Evolutionary conservation across 768 basidiomycete species (phyloP), one percentile per base, ranked within the genome.

Genomic region (Dentipellis fragilis): DNA sequence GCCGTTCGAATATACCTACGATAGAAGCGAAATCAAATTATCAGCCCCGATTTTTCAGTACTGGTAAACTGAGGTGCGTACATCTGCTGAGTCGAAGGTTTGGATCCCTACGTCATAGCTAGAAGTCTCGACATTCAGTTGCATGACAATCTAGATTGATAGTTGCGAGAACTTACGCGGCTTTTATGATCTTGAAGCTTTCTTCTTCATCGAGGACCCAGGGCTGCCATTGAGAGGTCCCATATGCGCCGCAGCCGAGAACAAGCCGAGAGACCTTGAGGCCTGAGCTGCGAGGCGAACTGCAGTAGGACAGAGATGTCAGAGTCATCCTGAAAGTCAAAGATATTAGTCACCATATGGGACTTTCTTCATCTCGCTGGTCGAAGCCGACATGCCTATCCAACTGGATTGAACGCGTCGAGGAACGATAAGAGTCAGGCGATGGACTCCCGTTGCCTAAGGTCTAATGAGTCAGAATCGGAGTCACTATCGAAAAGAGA

Each of bases 201-300:
- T 73, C 70, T 39, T 71, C 66, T 47, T 76, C 71, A 10, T 57
- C 59, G 1, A 71, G 59, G 7, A 73, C 66, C 75, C 74, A 76
- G 19, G 40, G 29, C 49, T 45, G 56, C 64, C 65, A 65, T 16
- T 56, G 56, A 17, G 47, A 16, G 23, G 39, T 47, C 12, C 68
- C 67, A 49, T 69, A 69, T n/a, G 52, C 50, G 64, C 65, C 64
- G 49, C 63, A 64, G 8, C 65, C 67, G 2, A 67, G 63, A 35
- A 68, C 63, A 34, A 54, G 22, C 4, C 52, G 38, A 10, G 52
- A 54, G 11, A 54, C 23, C 23, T 46, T 42, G 8, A 54, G 29
- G 10, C 52, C 42, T 19, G 52, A 54, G 8, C n/a, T 46, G 11
- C 52, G 8, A 54, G 39, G 16, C 52, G 52, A 7, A 36, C 52